Percentiles rank a stretch among this genome's conserved stretches.
Evolutionary conservation across 495 filamentous ascomycete species (phyloP).

Genomic region (Penicillium cinerascens): DNA sequence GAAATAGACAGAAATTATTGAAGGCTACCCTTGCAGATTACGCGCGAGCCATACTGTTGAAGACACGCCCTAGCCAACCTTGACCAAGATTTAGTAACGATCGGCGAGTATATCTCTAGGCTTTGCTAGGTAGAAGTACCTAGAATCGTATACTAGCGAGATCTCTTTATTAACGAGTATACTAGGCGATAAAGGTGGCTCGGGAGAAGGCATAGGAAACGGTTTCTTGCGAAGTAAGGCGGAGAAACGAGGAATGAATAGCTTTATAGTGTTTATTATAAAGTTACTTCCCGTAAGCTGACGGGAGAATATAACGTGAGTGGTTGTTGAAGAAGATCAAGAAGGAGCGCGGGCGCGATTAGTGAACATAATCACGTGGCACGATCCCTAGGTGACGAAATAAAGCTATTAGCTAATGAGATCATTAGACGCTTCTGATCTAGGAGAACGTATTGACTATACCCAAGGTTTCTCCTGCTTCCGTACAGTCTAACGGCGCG

Average conservation of each 20-base stretch:
- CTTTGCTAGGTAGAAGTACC: conserved; percentile 41
- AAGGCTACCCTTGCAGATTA: conserved; percentile 30
- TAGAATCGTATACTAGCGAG: conserved; percentile 35
- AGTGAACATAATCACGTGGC: no score
- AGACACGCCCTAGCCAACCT: conserved; percentile 41
- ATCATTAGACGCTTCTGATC: no score
- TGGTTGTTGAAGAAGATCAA: conserved; percentile 12
- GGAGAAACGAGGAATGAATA: conserved; percentile 21
- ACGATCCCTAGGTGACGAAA: no score
- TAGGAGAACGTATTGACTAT: no score
- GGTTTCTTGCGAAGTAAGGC: conserved; percentile 30
- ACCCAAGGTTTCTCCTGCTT: no score
- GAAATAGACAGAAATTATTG: conserved; percentile 15
- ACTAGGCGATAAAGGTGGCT: conserved; percentile 23
- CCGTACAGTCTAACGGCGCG: no score
- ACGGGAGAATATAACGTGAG: conserved; percentile 15
- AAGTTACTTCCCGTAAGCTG: conserved; percentile 15
- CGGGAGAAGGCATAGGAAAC: conserved; percentile 27
- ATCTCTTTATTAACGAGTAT: conserved; percentile 36
- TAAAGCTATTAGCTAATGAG: no score
- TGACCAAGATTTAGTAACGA: conserved; percentile 39
- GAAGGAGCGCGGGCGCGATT: background rate
- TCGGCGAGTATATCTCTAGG: conserved; percentile 39
- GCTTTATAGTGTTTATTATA: conserved; percentile 21
- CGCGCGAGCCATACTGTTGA: conserved; percentile 44